phyloP scores from a whole-genome alignment of 441 rosid genomes.

The Manihot esculenta region DNA sequence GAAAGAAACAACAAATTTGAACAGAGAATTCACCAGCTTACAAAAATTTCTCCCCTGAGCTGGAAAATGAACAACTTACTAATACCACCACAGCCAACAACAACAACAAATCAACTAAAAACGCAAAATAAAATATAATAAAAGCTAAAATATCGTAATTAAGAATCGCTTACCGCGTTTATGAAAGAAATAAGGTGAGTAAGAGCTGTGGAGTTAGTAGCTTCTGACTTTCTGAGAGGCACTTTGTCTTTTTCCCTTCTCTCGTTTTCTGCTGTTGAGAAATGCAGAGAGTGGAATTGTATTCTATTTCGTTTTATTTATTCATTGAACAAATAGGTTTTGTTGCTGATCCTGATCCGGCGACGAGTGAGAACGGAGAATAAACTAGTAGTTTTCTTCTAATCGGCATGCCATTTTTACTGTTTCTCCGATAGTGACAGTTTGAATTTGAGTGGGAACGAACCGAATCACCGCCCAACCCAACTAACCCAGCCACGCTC shows the following conservation, averaged over 20 bases:
- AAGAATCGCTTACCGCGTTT: neutral
- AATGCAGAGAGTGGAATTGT: neutral
- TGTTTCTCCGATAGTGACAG: neutral
- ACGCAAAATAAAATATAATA: neutral
- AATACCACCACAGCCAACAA: neutral
- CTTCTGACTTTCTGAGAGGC: neutral
- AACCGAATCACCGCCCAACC: too few relatives aligned
- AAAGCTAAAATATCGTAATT: neutral
- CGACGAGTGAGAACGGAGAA: neutral
- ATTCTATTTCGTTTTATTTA: too few relatives aligned
- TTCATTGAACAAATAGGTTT: too few relatives aligned
- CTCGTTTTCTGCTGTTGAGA: neutral
- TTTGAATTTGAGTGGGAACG: neutral
- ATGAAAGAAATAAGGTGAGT: neutral
- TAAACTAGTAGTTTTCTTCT: neutral
- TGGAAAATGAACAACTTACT: neutral
- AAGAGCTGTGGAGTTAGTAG: neutral
- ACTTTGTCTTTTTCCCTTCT: too few relatives aligned
- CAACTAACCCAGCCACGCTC: too few relatives aligned
- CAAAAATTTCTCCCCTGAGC: too few relatives aligned
- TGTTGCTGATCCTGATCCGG: neutral
- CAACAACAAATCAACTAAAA: neutral
- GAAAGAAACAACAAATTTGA: too few relatives aligned
- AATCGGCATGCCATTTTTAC: neutral
- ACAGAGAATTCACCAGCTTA: too few relatives aligned